Base-by-base conservation (phyloP, 805 yeast species). In the Zygosaccharomyces bailii region DNA sequence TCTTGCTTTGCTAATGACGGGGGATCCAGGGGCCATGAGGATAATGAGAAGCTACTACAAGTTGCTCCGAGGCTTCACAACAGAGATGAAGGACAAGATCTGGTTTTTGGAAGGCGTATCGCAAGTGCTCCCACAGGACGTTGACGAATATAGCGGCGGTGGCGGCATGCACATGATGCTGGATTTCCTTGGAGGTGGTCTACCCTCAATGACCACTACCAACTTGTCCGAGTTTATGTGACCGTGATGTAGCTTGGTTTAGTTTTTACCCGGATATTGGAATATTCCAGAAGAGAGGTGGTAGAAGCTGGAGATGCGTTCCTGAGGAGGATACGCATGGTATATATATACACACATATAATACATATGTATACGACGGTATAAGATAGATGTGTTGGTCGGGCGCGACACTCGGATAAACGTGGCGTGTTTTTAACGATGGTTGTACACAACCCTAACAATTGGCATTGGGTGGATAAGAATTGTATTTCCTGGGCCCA, bases 401-500 rank as follows among this genome's bases (percentile, higher is more conserved):
- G 33, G 8, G 11, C 10, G 32, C 13, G 11, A 4, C 3, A 37
- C 25, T 10, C 20, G 25, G 27, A 3, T 9, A 18, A 18, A 18
- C 37, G 25, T 34, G 23, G 16, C 10, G 4, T 37, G 13, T 27
- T n/a, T 11, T 24, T 14, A 44, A 51, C 53, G 30, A 91, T 91
- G 97, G 97, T 86, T 32, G 90, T 93, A 24, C 84, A 88, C 69
- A 93, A 91, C 75, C 98, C 98, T 31, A 93, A 93, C 68, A 91
- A 91, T 71, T 91, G 99, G 99, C 99, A 93, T 74, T 93, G 98
- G 98, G 97, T 90, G 51, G 97, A 91, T 69, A 91, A 91, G 67
- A 93, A 93, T 73, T 93, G 99, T 70, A 76, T 91, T 45, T 82
- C 79, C 45, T 93, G 99, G 99, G 76, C 96, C 9, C 79, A 79